phyloP scores from a whole-genome alignment of 2,329 filamentous ascomycete species.

The Cladosporium colombiae region DNA sequence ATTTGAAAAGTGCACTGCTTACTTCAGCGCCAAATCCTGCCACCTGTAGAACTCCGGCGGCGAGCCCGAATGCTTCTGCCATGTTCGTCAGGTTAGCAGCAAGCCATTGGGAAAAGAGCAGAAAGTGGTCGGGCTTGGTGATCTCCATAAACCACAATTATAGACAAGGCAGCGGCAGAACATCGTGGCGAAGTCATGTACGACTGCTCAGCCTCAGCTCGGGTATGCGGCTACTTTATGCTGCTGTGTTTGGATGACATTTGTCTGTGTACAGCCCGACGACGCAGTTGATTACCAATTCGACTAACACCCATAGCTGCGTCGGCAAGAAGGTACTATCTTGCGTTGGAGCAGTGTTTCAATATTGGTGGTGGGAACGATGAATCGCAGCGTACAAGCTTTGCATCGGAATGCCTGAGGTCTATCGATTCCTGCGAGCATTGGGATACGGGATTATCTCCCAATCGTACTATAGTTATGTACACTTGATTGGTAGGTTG shows the following conservation, averaged over 20 bases:
- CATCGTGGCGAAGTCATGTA: not conserved
- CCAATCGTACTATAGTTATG: not conserved
- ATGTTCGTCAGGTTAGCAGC: too few species aligned
- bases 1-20: conserved; percentile 5
- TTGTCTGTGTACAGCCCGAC: not conserved
- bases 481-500: not conserved
- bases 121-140: not conserved
- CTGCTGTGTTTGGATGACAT: not conserved
- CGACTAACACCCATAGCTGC: not conserved
- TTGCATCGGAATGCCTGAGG: not conserved
- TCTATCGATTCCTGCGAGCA: not conserved
- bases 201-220: not conserved
- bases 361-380: not conserved
- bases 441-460: not conserved
- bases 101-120: not conserved
- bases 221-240: not conserved
- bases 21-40: conserved; percentile 11
- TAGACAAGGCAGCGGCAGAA: not conserved
- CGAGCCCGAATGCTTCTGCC: conserved; percentile 12
- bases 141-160: not conserved
- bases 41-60: conserved; percentile 8
- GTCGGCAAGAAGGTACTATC: not conserved
- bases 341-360: not conserved
- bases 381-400: not conserved
- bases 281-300: not conserved